Evolutionary conservation across 257 asterid species (phyloP), one percentile per base, ranked within the genome.

Genomic region (Lantana camara): DNA sequence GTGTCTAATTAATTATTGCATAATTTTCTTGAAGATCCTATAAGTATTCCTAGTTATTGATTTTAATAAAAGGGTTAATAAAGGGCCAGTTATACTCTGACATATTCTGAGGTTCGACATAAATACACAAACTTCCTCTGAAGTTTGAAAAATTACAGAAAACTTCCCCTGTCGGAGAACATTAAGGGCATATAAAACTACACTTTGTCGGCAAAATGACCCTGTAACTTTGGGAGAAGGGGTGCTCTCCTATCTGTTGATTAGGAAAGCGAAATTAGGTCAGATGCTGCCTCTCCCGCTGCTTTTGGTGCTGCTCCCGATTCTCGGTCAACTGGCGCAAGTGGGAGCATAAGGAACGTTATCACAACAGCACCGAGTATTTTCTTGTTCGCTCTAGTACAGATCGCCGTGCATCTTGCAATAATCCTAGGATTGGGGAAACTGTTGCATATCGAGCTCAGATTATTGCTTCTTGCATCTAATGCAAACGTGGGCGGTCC

Each of bases 401-500:
- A 89, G 79, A 85, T 91, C 14, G 73, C 70, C 0, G 82, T 85
- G 52, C 98, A 92, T 80, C 85, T 89, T 15, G 95, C 80, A 1
- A 67, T 90, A 66, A 78, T 89, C 57, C 96, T 93, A 3, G 97
- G 97, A 11, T 4, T 87, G 13, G 97, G 97, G 30, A 93, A 79
- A 72, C 63, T 93, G 79, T 63, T 93, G 45, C 63, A 84, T 9
- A 60, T 93, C 21, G 98, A 93, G 41, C 95, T 73, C 21, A 90
- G 74, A 70, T 61, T 75, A 57, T 64, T 93, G 82, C 96, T 93
- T n/a, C 23, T 90, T 49, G 98, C 98, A 55, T 93, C 98, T 9
- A 93, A 93, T 44, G 98, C 98, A n/a, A 93, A 93, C 7, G 98
- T 90, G 1, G 97, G 97, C 5, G 98, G 97, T 21, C 98, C 97